phyloP scores from a whole-genome alignment of 768 basidiomycete genomes.

The Phanerodontia chrysosporium region DNA sequence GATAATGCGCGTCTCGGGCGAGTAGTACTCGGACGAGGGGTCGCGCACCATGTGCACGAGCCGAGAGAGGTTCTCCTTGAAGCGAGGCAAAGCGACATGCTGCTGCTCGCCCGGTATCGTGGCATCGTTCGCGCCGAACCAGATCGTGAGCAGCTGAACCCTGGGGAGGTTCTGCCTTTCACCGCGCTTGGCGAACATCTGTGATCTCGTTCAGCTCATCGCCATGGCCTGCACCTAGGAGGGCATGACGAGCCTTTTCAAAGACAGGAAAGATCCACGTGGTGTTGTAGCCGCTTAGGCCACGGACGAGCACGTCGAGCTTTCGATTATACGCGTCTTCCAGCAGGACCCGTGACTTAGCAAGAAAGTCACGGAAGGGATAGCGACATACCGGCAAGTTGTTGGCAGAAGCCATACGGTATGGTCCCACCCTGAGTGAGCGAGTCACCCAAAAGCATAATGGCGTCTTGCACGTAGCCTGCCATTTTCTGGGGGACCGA shows the following conservation, averaged over 20 bases:
- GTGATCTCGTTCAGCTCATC: not conserved
- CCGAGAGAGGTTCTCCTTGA: constrained; percentile 55
- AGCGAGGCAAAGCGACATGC: constrained; percentile 69
- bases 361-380: not conserved
- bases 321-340: constrained; percentile 75
- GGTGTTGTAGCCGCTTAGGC: constrained; percentile 81
- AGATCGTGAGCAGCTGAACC: constrained; percentile 6
- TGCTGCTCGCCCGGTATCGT: constrained; percentile 53
- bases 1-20: constrained; percentile 69
- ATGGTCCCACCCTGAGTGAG: constrained; percentile 70
- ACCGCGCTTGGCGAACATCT: constrained; percentile 53
- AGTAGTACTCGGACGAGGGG: constrained; percentile 61
- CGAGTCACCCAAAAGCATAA: constrained; percentile 81
- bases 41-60: constrained; percentile 62
- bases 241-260: constrained; percentile 67
- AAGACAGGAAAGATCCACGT: constrained; percentile 80
- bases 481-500: too few relatives aligned
- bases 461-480: constrained; percentile 53
- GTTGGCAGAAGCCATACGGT: constrained; percentile 60
- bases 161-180: constrained; percentile 34
- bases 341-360: not conserved
- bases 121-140: constrained; percentile 64
- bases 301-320: constrained; percentile 84
- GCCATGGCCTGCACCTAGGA: not conserved
- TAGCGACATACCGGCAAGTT: constrained; percentile 47